Evolutionary conservation across 2,329 filamentous ascomycete genomes (phyloP).

Genomic region (Fusarium bulbicola): DNA sequence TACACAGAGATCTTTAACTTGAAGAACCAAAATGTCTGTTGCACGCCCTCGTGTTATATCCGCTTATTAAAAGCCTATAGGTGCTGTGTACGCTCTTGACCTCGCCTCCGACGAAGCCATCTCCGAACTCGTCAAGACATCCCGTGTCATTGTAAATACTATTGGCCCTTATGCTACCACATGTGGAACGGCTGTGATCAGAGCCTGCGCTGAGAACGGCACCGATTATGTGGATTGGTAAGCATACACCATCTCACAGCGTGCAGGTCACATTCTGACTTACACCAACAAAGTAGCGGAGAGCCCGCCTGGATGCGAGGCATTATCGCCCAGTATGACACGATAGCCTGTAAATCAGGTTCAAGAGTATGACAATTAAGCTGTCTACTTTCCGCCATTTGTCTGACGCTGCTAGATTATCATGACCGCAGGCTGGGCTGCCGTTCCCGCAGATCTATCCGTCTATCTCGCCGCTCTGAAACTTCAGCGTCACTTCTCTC

Average conservation of each 20-base stretch:
- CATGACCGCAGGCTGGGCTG: constrained; percentile 28
- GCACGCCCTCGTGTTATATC: background rate
- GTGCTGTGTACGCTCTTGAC: constrained; percentile 4
- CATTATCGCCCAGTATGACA: constrained; percentile 21
- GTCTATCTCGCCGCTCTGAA: constrained; percentile 22
- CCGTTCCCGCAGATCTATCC: constrained; percentile 30
- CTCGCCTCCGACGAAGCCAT: constrained; percentile 1
- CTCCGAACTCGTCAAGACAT: background rate
- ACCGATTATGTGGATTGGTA: constrained; percentile 38
- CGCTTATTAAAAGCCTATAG: background rate
- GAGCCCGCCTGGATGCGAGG: constrained; percentile 31
- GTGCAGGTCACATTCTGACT: background rate
- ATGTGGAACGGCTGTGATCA: constrained; percentile 26
- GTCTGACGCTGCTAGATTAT: constrained; percentile 20
- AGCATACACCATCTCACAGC: background rate
- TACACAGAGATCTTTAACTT: constrained; percentile 56
- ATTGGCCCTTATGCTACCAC: constrained; percentile 29
- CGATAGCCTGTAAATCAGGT: constrained; percentile 7
- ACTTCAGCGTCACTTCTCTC: constrained; percentile 9
- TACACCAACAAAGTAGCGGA: constrained; percentile 24
- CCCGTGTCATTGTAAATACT: constrained; percentile 9
- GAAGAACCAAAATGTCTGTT: constrained; percentile 5
- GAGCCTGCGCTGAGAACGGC: constrained; percentile 32
- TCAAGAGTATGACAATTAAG: constrained; percentile 6
- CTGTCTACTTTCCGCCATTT: background rate